Base-by-base conservation (phyloP, 805 yeast genomes). In the Ogataea thermomethanolica region DNA sequence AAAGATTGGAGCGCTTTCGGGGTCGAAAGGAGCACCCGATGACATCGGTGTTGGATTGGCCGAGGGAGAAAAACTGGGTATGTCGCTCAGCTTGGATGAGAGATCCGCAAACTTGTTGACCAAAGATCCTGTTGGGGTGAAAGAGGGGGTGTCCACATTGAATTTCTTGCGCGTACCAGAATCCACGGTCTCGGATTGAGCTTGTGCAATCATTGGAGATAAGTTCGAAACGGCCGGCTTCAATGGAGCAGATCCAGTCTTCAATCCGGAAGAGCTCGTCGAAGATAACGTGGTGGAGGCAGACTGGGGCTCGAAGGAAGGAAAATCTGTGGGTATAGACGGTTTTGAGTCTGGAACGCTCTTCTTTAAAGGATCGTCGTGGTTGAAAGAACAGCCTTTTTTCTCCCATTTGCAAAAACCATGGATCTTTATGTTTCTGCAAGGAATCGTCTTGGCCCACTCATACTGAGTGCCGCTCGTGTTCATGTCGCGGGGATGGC, bases 341-440 rank as follows among this genome's bases (percentile, higher is more conserved):
- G 44, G 33, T 12, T 50, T 28, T 7, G 46, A 23, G 17, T 44
- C 33, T 11, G 49, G 29, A 12, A 21, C 33, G 26, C 39, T 27
- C 13, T 45, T 33, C 29, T 44, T 35, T 22, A 56, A 54, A 33
- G 65, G 68, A 28, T 58, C 63, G 43, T 75, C 83, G 59, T 86
- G 95, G 36, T 77, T 79, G 57, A 86, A 88, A 2, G 81, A 83
- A 58, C 96, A 88, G 8, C 95, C 95, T 54, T 86, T 87, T 50
- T 84, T 83, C 53, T 85, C 89, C 64, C 76, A 87, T 59, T 86
- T 86, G 68, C 96, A 88, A 54, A 74, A 86, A 3, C 96, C 96
- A 66, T 87, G 88, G 25, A 86, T 85, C 34, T 82, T 77, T 40
- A 87, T 80, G 54, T 88, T 88, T 59, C 89, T 74, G 64, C 96